Conservation (phyloP, 75 land plant genomes). For the Sequoiadendron giganteum region DNA sequence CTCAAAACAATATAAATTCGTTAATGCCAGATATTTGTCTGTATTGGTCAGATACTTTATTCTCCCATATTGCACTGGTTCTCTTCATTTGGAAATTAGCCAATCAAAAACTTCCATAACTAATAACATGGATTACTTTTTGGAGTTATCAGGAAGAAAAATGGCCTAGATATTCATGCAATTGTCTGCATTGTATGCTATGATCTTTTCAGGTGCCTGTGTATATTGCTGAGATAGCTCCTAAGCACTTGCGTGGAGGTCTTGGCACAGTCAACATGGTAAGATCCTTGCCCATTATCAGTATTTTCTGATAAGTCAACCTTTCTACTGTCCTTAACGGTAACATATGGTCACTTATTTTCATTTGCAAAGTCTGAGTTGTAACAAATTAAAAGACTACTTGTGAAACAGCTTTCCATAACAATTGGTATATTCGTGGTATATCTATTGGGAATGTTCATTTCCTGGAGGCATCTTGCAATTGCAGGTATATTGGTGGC, state of each 20-base stretch:
- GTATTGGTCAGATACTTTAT: background rate
- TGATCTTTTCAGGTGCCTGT: conserved; percentile 26
- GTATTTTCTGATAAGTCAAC: background rate
- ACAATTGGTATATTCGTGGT: conserved; percentile 26
- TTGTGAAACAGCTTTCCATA: conserved; percentile 26
- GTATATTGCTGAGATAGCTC: too few relatives aligned
- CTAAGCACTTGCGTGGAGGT: too few relatives aligned
- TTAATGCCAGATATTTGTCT: background rate
- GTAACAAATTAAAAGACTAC: background rate
- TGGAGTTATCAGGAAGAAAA: background rate
- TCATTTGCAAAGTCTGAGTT: background rate
- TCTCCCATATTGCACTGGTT: background rate
- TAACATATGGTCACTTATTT: background rate
- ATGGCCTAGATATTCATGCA: background rate
- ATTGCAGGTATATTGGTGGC: conserved; percentile 20
- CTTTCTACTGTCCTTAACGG: background rate
- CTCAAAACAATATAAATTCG: background rate
- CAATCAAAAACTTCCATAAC: background rate
- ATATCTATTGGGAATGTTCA: conserved; percentile 26
- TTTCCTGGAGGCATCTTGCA: conserved; percentile 30
- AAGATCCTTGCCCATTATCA: background rate
- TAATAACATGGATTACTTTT: background rate
- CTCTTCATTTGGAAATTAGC: background rate
- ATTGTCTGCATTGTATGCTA: background rate
- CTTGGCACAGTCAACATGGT: conserved; percentile 33